phyloP scores from a whole-genome alignment of 805 yeast species.

The Nakazawaea populi region DNA sequence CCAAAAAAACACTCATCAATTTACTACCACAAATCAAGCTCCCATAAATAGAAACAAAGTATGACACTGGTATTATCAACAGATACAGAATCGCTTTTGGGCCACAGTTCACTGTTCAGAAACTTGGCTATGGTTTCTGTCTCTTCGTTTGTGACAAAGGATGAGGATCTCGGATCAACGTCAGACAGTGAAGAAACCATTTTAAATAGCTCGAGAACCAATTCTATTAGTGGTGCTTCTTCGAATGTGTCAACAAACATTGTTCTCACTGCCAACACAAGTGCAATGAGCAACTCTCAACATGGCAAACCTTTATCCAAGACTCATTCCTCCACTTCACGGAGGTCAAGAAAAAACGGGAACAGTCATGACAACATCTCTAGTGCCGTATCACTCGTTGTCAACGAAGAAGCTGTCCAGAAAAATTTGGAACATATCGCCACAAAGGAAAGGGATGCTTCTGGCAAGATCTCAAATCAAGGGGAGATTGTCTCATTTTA shows the following conservation, averaged over 20 bases:
- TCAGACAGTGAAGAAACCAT: background rate
- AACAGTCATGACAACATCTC: background rate
- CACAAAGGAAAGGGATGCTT: background rate
- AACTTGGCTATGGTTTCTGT: conserved; percentile 3
- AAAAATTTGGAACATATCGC: background rate
- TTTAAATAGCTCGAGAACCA: background rate
- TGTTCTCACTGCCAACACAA: background rate
- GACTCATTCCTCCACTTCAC: background rate
- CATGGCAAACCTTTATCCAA: too few species aligned
- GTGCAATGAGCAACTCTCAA: background rate
- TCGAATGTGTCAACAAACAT: too few species aligned
- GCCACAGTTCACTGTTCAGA: background rate
- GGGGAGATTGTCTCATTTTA: conserved; percentile 8
- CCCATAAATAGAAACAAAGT: background rate
- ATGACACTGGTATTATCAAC: background rate
- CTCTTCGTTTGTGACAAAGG: background rate
- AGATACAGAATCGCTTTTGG: background rate
- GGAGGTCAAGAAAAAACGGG: background rate
- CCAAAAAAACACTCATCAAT: too few species aligned
- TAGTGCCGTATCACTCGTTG: background rate
- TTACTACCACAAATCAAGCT: background rate
- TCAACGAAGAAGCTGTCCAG: background rate
- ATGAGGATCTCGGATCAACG: background rate
- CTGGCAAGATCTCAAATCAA: background rate
- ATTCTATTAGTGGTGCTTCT: background rate